These are phyloP conservation scores for Pseudopithomyces maydicus DNA, from an alignment of 2,329 filamentous ascomycete species.

Conservation along the genomic window DNA sequence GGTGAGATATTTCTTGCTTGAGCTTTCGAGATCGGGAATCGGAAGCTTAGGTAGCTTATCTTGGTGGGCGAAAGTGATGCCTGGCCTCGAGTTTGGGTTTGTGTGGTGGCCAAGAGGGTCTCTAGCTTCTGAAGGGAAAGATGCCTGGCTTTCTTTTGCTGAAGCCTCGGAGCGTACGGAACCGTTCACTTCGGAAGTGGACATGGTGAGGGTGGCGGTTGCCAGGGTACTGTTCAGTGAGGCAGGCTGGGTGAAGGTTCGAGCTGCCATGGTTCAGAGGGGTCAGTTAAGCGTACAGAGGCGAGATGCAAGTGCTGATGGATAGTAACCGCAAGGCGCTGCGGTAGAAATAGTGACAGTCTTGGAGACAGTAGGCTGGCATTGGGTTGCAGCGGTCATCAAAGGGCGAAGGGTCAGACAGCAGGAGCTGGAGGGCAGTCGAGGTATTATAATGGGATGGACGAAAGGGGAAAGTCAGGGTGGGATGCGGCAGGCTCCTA, in stretches of 20 bases:
- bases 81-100: conserved; percentile 64
- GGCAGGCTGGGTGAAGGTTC: conserved; percentile 72
- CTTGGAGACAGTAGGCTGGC: conserved; percentile 81
- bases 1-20: conserved; percentile 78
- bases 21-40: conserved; percentile 83
- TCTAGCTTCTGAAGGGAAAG: conserved; percentile 52
- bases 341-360: conserved; percentile 93
- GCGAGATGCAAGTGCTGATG: conserved; percentile 77
- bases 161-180: conserved; percentile 51
- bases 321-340: conserved; percentile 85
- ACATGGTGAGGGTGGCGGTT: conserved; percentile 35
- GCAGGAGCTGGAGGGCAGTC: conserved; percentile 16
- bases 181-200: conserved; percentile 44
- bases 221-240: conserved; percentile 74
- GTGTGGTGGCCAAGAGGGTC: conserved; percentile 55
- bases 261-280: conserved; percentile 66
- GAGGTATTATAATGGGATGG: conserved; percentile 38
- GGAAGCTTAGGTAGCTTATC: conserved; percentile 89
- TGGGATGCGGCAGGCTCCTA: conserved; percentile 16
- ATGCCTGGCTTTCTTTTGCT: conserved; percentile 59
- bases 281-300: conserved; percentile 69
- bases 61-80: conserved; percentile 88
- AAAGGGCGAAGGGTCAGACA: conserved; percentile 24
- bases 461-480: conserved; percentile 38
- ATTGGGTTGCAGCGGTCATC: conserved; percentile 60